Evolutionary conservation across 192 early-diverging fungal genomes (phyloP).

Genomic region (Backusella tuberculispora): DNA sequence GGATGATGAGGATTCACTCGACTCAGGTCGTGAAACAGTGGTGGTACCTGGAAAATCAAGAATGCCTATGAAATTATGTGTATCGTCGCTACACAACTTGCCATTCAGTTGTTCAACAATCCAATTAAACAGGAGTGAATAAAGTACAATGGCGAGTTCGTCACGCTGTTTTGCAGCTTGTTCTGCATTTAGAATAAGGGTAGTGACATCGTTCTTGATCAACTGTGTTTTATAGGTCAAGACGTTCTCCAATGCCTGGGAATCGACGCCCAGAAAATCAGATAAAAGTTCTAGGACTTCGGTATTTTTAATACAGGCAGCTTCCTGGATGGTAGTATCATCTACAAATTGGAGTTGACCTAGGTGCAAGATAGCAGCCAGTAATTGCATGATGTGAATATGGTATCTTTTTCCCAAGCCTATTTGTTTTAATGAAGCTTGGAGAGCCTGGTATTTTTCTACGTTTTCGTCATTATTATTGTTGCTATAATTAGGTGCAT

Average conservation of each 20-base stretch:
- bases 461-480: not conserved
- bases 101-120: conserved; percentile 82
- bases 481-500: not conserved
- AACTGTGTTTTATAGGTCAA: conserved; percentile 84
- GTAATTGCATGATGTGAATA: conserved; percentile 79
- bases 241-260: conserved; percentile 70
- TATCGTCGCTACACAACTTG: conserved; percentile 72
- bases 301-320: conserved; percentile 75
- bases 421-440: conserved; percentile 81
- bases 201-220: conserved; percentile 81
- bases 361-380: conserved; percentile 85
- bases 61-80: conserved; percentile 77
- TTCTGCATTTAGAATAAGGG: conserved; percentile 76
- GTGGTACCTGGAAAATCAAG: conserved; percentile 86
- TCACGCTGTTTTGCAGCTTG: conserved; percentile 74
- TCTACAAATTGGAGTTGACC: conserved; percentile 86
- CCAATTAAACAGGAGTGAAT: conserved; percentile 86
- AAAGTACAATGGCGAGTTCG: conserved; percentile 70
- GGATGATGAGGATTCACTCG: not conserved
- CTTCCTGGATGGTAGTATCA: conserved; percentile 65
- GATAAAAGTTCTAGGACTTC: conserved; percentile 78
- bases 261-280: conserved; percentile 77
- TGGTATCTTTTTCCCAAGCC: conserved; percentile 83
- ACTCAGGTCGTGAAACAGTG: conserved; percentile 31
- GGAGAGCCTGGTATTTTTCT: conserved; percentile 12